Conservation (phyloP, 768 basidiomycete species). For the Trametopsis cervina region DNA sequence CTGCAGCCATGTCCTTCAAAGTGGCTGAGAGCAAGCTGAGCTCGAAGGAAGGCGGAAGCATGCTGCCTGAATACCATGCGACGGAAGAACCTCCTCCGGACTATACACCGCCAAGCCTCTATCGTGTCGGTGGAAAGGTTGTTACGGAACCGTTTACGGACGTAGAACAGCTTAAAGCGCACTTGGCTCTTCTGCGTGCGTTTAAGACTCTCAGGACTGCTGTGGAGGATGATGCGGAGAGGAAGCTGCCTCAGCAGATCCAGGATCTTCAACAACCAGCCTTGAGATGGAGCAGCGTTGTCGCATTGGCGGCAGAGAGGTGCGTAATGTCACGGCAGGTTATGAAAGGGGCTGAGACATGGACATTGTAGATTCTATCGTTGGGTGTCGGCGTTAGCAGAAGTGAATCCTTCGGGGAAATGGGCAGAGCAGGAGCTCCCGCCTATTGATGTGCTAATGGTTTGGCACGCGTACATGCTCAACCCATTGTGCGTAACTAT, state of each 20-base stretch:
- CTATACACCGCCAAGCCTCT: not conserved
- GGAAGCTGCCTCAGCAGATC: not conserved
- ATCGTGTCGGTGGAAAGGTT: not conserved
- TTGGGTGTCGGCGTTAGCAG: slow-evolving; percentile 15
- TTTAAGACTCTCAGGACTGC: slow-evolving; percentile 8
- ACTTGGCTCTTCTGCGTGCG: slow-evolving; percentile 10
- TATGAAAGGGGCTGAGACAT: not conserved
- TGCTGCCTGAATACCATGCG: not conserved
- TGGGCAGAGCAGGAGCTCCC: slow-evolving; percentile 26
- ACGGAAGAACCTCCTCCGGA: slow-evolving; percentile 1
- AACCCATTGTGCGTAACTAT: slow-evolving; percentile 26
- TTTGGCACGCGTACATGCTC: slow-evolving; percentile 36
- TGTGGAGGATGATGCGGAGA: not conserved
- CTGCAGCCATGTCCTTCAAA: no score
- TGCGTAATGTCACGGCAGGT: not conserved
- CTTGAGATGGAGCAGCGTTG: not conserved
- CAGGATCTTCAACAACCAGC: not conserved
- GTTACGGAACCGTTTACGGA: slow-evolving; percentile 6
- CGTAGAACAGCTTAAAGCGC: slow-evolving; percentile 11
- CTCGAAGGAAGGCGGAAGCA: not conserved
- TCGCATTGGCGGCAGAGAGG: not conserved
- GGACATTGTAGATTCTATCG: slow-evolving; percentile 8
- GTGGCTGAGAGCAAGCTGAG: not conserved
- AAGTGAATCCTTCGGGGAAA: slow-evolving; percentile 24
- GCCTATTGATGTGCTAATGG: slow-evolving; percentile 35